These are phyloP conservation scores for Xerocomellus chrysenteron DNA, from an alignment of 768 basidiomycete genomes.

Conservation along the genomic window DNA sequence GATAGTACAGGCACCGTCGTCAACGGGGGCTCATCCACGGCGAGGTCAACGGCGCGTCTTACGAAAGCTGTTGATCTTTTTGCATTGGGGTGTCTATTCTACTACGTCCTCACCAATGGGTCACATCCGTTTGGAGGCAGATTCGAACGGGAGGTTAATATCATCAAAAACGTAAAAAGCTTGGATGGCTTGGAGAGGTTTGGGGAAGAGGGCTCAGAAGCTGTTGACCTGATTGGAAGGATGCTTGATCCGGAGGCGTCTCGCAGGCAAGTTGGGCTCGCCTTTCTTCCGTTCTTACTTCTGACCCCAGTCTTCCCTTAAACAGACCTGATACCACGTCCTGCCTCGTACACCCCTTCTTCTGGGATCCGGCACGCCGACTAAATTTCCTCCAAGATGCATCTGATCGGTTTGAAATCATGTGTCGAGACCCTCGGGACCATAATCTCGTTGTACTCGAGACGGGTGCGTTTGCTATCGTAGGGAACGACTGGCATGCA, in stretches of 20 bases:
- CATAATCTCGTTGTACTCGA: conserved; percentile 74
- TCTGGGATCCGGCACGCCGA: conserved; percentile 88
- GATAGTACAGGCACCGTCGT: conserved; percentile 59
- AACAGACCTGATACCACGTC: conserved; percentile 81
- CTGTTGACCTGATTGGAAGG: conserved; percentile 67
- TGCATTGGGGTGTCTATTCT: conserved; percentile 93
- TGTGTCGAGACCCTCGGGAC: conserved; percentile 90
- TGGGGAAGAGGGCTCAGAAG: conserved; percentile 95
- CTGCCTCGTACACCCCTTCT: conserved; percentile 93
- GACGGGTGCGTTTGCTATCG: conserved; percentile 60
- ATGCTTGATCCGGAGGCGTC: conserved; percentile 82
- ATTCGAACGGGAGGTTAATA: conserved; percentile 93
- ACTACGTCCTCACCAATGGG: conserved; percentile 87
- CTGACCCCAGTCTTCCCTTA: neutral
- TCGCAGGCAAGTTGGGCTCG: conserved; percentile 56
- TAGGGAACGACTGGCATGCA: conserved; percentile 89
- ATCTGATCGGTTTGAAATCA: conserved; percentile 96
- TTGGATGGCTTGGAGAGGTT: conserved; percentile 72
- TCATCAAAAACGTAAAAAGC: conserved; percentile 75
- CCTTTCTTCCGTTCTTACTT: neutral
- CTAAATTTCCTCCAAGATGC: conserved; percentile 96
- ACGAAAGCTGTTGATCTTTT: conserved; percentile 98
- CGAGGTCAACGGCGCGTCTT: conserved; percentile 54
- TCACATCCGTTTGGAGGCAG: conserved; percentile 92
- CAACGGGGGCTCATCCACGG: conserved; percentile 15